Evolutionary conservation across 192 early-diverging fungal species (phyloP), one percentile per base, ranked within the genome.

Genomic region (Coemansia sp.): DNA sequence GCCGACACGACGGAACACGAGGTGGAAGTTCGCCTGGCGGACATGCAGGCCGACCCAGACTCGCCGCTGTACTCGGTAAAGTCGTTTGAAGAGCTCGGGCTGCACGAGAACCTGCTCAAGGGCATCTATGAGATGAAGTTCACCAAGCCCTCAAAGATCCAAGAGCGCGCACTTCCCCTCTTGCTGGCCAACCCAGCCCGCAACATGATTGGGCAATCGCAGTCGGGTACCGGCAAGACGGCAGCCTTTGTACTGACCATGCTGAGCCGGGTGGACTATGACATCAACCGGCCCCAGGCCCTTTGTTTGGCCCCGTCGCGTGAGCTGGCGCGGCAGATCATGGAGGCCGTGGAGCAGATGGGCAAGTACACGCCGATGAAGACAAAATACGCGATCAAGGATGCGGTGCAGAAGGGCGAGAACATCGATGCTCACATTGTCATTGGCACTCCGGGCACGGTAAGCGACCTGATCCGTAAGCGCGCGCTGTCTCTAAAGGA

Each of bases 161-260:
- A 98, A 78, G 94, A 93, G 66, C 82, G 85, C 42, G 96, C 96
- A 8, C 72, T 98, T 7, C 96, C 96, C 1, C 56, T 98, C 50
- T 80, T 98, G 28, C 67, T 98, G 31, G 70, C 81, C 21, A 85
- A 88, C 61, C 96, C 96, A 71, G 86, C 94, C 6, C 84, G 78
- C 62, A 97, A 98, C 67, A 90, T 98, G 91, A 95, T 98, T 64
- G 96, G 92, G 0, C 96, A 98, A 77, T 96, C 94, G 53, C 94
- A 97, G 69, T 92, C 93, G 12, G 96, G 96, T 60, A 98, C 96
- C 0, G 96, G 95, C 36, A 98, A 98, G 72, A 97, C 96, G 16
- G 96, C 96, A 0, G 93, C 94, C 8, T 98, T 98, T 73, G 87
- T 85, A 2, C 79, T 98, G 40, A 90, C 92, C 0, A 96, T 98